These are phyloP conservation scores for Penicillium paradoxum DNA, from an alignment of 495 filamentous ascomycete species.

Conservation along the genomic window DNA sequence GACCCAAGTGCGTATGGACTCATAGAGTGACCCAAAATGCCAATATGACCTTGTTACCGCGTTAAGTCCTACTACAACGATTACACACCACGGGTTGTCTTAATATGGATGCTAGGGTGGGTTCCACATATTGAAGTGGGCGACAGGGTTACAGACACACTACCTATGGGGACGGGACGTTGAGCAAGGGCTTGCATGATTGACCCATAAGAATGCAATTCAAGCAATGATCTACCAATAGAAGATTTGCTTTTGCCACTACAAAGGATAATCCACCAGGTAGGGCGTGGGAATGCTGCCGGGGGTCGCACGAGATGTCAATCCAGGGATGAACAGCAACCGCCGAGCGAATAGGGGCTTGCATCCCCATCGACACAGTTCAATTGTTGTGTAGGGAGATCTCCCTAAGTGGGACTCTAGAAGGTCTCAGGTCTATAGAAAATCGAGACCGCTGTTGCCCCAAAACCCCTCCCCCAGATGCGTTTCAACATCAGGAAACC, in stretches of 20 bases:
- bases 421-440: background rate
- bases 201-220: background rate
- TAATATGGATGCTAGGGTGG: background rate
- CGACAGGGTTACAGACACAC: background rate
- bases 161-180: background rate
- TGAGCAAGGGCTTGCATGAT: background rate
- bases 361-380: conserved; percentile 2
- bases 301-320: conserved; percentile 6
- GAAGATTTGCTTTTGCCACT: background rate
- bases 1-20: background rate
- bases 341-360: conserved; percentile 1
- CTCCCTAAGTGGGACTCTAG: background rate
- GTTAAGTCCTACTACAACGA: background rate
- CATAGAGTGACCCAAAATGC: background rate
- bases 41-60: background rate
- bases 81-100: background rate
- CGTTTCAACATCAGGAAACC: background rate
- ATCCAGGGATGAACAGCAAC: conserved; percentile 23
- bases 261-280: conserved; percentile 4
- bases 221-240: conserved; percentile 9
- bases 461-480: background rate
- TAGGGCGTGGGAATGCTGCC: conserved; percentile 15
- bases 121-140: background rate
- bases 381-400: background rate
- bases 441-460: background rate